Evolutionary conservation across 768 basidiomycete genomes (phyloP), one percentile per base, ranked within the genome.

Genomic region (Amanita inopinata): DNA sequence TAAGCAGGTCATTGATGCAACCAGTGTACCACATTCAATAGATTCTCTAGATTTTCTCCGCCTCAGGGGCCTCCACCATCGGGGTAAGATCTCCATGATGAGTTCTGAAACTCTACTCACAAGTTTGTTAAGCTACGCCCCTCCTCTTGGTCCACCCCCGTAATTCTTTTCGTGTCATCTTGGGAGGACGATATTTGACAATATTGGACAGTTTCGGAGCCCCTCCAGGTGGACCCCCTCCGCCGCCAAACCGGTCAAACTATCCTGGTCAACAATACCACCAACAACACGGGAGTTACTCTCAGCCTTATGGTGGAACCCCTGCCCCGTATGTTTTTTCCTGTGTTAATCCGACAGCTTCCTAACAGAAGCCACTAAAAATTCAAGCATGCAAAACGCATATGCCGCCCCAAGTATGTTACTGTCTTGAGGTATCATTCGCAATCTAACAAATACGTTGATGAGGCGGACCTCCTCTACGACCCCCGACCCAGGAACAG

Each of bases 401-500:
- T 62, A 54, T 18, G 61, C 37, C 11, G 20, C 27, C 18, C 28
- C 32, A 11, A 24, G 47, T 30, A 38, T 36, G 20, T 31, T 6
- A 32, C 30, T 24, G 6, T 39, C 23, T 40, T 15, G 22, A 20
- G 1, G 40, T 30, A 4, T 32, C 6, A 35, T 15, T 35, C 17
- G 8, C 10, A 10, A 5, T 4, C 30, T 31, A 11, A 33, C n/a
- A 8, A 15, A 39, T 5, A 18, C 14, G 14, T 25, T 1, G 19
- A 17, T 24, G 27, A 60, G 57, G 41, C 30, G 66, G 68, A 0
- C 66, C 71, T 24, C 75, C 78, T 34, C 67, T 64, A 5, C 65
- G 58, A 54, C 80, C 81, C 10, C 79, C 81, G 1, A 51, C 63
- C 3, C 64, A 71, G 32, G 61, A 70, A 20, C 85, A 88, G 52